phyloP scores from a whole-genome alignment of 352 stramenopile genomes.

The Phytopythium ostracodes region DNA sequence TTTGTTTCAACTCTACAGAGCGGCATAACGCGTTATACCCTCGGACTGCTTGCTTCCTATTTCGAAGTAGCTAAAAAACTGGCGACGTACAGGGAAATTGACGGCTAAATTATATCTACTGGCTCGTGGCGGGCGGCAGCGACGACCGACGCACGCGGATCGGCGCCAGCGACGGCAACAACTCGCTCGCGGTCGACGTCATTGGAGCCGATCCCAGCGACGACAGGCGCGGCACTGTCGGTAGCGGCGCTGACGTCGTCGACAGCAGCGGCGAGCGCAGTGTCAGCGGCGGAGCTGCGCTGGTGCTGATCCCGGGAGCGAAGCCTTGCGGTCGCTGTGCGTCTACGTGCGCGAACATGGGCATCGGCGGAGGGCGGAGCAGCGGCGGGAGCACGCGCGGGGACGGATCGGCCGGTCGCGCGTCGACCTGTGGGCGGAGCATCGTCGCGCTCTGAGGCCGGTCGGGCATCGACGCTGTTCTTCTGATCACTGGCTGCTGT shows the following conservation, averaged over 20 bases:
- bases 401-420: not conserved
- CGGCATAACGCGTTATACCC: constrained; percentile 4
- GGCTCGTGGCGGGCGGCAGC: not conserved
- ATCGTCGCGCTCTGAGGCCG: not conserved
- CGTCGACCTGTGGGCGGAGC: not conserved
- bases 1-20: not conserved
- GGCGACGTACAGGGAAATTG: not conserved
- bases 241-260: not conserved
- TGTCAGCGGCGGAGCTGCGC: not conserved
- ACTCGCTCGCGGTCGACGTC: not conserved
- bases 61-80: too few species aligned
- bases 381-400: constrained; percentile 9
- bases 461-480: not conserved
- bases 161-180: constrained; percentile 12
- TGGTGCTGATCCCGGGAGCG: not conserved
- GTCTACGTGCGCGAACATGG: not conserved
- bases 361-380: constrained; percentile 5
- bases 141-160: not conserved
- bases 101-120: constrained; percentile 1
- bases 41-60: not conserved
- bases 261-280: constrained; percentile 2
- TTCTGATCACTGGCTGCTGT: not conserved
- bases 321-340: not conserved
- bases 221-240: not conserved
- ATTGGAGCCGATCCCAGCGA: not conserved